These are phyloP conservation scores for Pythium utonaiense DNA, from an alignment of 352 stramenopile species.

Conservation along the genomic window DNA sequence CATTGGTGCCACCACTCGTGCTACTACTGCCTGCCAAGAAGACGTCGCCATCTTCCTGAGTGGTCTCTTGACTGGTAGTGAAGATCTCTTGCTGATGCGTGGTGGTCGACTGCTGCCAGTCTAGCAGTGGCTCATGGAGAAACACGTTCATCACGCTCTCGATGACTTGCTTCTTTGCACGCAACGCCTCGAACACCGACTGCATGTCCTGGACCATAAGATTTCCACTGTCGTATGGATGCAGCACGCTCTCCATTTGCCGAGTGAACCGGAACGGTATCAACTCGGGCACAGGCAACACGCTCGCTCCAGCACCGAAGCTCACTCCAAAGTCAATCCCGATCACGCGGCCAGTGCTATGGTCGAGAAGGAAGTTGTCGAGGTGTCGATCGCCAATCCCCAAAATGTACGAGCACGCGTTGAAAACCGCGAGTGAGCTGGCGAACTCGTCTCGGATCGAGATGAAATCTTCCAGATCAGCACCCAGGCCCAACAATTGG, in stretches of 20 bases:
- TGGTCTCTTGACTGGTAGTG: constrained; percentile 22
- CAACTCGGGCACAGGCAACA: constrained; percentile 85
- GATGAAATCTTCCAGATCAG: constrained; percentile 80
- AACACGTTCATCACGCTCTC: constrained; percentile 91
- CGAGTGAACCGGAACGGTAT: constrained; percentile 89
- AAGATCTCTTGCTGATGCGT: constrained; percentile 64
- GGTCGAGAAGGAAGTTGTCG: constrained; percentile 90
- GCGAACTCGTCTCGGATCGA: constrained; percentile 81
- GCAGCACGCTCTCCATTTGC: constrained; percentile 69
- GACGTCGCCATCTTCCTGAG: constrained; percentile 17
- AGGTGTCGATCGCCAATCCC: constrained; percentile 90
- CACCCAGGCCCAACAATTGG: constrained; percentile 66
- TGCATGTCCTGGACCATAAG: constrained; percentile 83
- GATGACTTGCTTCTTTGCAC: constrained; percentile 76
- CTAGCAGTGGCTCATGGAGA: constrained; percentile 87
- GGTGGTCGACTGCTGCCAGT: constrained; percentile 81
- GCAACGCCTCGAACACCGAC: constrained; percentile 76
- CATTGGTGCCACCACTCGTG: neutral
- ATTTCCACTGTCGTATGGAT: constrained; percentile 63
- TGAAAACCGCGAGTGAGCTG: constrained; percentile 82
- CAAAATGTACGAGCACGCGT: constrained; percentile 83
- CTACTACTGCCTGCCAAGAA: constrained; percentile 2
- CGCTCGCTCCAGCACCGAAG: constrained; percentile 82
- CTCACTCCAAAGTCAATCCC: constrained; percentile 92
- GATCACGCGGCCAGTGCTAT: constrained; percentile 67